A percentile compares a stretch with the other conserved stretches of the same genome.
These are phyloP conservation scores for Aspergillus brasiliensis DNA, from an alignment of 2,329 filamentous ascomycete species.

Conservation along the genomic window DNA sequence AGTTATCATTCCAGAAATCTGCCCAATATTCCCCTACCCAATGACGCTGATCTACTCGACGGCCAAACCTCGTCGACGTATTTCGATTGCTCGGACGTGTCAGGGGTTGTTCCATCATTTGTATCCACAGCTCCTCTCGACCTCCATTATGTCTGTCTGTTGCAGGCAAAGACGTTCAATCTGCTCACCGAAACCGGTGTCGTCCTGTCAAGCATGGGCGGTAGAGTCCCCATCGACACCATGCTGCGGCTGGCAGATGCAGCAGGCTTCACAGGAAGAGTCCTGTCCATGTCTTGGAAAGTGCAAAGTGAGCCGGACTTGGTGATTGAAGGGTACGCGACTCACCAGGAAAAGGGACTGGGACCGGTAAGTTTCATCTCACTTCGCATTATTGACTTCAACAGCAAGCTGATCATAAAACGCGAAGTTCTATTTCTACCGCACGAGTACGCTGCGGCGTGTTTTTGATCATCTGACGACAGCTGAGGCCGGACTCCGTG, in stretches of 20 bases:
- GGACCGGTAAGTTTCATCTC: not conserved
- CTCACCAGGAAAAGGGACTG: not conserved
- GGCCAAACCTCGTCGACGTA: not conserved
- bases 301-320: not conserved
- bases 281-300: constrained; percentile 1
- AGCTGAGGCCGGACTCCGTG: not conserved
- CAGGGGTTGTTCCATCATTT: not conserved
- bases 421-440: constrained; percentile 5
- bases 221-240: not conserved
- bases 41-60: not conserved
- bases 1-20: not conserved
- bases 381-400: too few relatives aligned
- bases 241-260: not conserved
- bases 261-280: not conserved
- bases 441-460: not conserved
- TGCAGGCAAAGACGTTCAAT: not conserved
- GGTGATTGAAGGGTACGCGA: constrained; percentile 2
- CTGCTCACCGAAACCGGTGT: not conserved
- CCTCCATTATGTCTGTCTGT: not conserved
- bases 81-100: not conserved
- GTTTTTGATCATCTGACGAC: not conserved
- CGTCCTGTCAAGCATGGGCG: not conserved
- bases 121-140: not conserved
- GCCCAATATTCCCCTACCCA: not conserved
- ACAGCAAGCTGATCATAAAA: too few relatives aligned